Evolutionary conservation across 2,329 filamentous ascomycete genomes (phyloP), one percentile per base, ranked within the genome.

Genomic region (Capronia epimyces): DNA sequence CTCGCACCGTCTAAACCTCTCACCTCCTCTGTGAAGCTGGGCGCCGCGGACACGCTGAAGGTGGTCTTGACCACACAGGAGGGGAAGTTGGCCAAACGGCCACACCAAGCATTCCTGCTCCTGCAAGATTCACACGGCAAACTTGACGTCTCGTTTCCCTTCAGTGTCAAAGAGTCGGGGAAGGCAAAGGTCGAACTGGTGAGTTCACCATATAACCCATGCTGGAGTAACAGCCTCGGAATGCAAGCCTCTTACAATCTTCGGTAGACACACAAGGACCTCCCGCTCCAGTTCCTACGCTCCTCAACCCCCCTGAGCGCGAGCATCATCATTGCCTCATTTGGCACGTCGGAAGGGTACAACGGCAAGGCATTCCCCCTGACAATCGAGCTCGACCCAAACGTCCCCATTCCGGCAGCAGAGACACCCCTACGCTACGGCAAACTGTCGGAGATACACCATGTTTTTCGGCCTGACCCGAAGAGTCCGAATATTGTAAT

Each of bases 21-120:
- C 56, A 71, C 80, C 46, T 80, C 80, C 43, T 71, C 83, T 10
- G 67, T 96, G 36, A 69, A 76, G 9, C 75, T 97, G 56, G 80
- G 82, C 56, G 70, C 77, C 47, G 68, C 79, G 47, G 89, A 94
- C 65, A 82, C 82, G 36, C 75, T 97, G 65, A 95, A 93, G 74
- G 73, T 98, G 60, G 71, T 82, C 60, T 73, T 98, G 63, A 95
- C 89, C 27, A 79, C 88, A 7, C 85, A 86, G 66, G 88, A 95
- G 64, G 83, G 80, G 65, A 82, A 83, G 70, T 84, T 82, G 62
- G 78, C 81, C 41, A 91, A 89, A 76, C 82, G 87, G 59, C 89
- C 93, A 62, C 93, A 98, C 71, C 93, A 98, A 71, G 89, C 89
- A 4, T 96, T 96, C 74, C 77, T 98, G 47, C 77, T 93, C 13